phyloP scores from a whole-genome alignment of 331 rosid species.

The Malus hybrid region DNA sequence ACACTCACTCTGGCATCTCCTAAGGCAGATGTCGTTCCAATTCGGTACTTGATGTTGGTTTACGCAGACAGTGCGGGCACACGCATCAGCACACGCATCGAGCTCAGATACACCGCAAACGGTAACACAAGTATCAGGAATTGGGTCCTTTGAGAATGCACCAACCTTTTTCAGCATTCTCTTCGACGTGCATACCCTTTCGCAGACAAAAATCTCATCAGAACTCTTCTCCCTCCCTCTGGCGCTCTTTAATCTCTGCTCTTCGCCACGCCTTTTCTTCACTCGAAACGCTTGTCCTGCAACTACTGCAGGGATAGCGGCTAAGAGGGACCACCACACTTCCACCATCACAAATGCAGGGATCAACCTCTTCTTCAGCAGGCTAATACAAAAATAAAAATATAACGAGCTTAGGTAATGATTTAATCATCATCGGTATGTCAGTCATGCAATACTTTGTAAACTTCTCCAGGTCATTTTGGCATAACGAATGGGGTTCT shows the following conservation, averaged over 20 bases:
- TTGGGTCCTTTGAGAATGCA: constrained; percentile 86
- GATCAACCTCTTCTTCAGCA: constrained; percentile 20
- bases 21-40: constrained; percentile 84
- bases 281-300: constrained; percentile 74
- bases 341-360: constrained; percentile 56
- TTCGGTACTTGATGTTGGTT: constrained; percentile 92
- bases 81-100: constrained; percentile 91
- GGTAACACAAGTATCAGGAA: constrained; percentile 91
- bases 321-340: constrained; percentile 88
- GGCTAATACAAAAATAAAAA: neutral
- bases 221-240: constrained; percentile 84
- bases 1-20: constrained; percentile 95
- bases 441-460: neutral
- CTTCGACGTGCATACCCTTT: constrained; percentile 87
- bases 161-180: constrained; percentile 92
- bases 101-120: constrained; percentile 91
- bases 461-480: constrained; percentile 9
- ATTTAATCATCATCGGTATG: neutral
- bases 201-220: constrained; percentile 85
- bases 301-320: constrained; percentile 74
- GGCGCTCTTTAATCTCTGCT: constrained; percentile 54
- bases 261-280: constrained; percentile 64
- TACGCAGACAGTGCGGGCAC: constrained; percentile 88
- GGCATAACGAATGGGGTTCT: neutral
- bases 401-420: neutral